A percentile compares a stretch with the other conserved stretches of the same genome.
These are phyloP conservation scores for Pythium rhizo-oryzae DNA, from an alignment of 352 stramenopile genomes.

Conservation along the genomic window DNA sequence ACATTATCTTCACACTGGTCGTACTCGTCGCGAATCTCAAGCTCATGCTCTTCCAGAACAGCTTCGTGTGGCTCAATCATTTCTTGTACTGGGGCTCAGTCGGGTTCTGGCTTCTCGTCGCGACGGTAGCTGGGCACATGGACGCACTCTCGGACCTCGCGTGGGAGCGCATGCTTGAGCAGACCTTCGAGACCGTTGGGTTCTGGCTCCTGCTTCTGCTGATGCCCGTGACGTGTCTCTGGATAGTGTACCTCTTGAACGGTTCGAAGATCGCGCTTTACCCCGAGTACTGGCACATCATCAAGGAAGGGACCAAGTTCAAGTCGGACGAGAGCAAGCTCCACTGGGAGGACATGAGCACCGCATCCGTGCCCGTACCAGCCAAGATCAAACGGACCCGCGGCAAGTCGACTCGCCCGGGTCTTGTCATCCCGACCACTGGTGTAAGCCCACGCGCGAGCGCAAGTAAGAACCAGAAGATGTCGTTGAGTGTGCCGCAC, in stretches of 20 bases:
- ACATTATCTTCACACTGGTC: constrained; percentile 82
- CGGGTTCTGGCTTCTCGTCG: constrained; percentile 62
- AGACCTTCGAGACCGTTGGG: constrained; percentile 48
- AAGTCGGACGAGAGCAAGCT: constrained; percentile 55
- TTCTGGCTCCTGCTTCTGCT: constrained; percentile 72
- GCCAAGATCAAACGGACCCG: constrained; percentile 19
- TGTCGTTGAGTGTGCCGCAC: constrained; percentile 41
- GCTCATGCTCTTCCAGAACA: constrained; percentile 82
- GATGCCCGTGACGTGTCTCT: constrained; percentile 54
- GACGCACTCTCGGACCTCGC: constrained; percentile 70
- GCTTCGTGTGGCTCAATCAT: constrained; percentile 71
- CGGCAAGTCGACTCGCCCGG: constrained; percentile 24
- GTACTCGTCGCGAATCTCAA: constrained; percentile 81
- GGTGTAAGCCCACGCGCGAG: constrained; percentile 6
- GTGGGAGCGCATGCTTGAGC: constrained; percentile 74
- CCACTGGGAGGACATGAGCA: constrained; percentile 68
- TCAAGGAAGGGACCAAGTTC: constrained; percentile 77
- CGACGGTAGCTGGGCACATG: constrained; percentile 55
- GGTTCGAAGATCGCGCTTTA: constrained; percentile 60
- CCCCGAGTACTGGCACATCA: constrained; percentile 80
- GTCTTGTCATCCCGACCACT: constrained; percentile 47
- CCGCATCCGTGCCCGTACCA: constrained; percentile 51
- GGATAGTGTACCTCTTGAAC: constrained; percentile 54
- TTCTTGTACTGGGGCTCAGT: constrained; percentile 65
- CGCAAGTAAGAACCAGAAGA: constrained; percentile 27